Evolutionary conservation across 2,329 filamentous ascomycete species (phyloP).

Genomic region (Berkeleyomyces rouxiae): DNA sequence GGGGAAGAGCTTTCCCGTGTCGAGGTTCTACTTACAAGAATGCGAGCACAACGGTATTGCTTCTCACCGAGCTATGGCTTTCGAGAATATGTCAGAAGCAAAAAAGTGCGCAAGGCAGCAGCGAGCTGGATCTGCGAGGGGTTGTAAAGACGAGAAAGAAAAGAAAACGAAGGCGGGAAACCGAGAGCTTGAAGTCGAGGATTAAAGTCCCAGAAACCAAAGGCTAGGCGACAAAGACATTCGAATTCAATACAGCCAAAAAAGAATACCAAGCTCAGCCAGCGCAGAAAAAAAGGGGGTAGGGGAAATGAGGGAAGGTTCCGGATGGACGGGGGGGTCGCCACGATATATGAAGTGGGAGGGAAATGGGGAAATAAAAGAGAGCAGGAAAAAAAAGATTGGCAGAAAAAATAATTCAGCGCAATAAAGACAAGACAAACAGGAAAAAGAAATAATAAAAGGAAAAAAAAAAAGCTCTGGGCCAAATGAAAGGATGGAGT

Average conservation of each 20-base stretch:
- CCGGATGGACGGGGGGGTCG: neutral
- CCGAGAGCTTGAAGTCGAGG: neutral
- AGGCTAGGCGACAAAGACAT: neutral
- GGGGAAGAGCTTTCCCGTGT: no score
- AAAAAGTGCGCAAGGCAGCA: neutral
- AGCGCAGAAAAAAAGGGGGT: neutral
- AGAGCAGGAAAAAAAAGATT: neutral
- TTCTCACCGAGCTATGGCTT: neutral
- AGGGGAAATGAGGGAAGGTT: neutral
- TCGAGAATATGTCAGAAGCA: neutral
- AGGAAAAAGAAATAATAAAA: neutral
- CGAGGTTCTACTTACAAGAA: no score
- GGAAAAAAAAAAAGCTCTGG: neutral
- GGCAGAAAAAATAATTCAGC: no score
- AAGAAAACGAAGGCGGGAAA: neutral
- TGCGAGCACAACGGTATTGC: no score
- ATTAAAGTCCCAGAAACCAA: neutral
- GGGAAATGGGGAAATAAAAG: neutral
- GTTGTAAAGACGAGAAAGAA: neutral
- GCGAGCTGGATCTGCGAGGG: neutral
- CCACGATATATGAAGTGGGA: constrained; percentile 3
- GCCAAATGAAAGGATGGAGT: neutral
- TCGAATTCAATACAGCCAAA: neutral
- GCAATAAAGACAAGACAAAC: neutral
- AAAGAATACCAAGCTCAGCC: neutral